Evolutionary conservation across 1,284 basidiomycete genomes (phyloP).

Genomic region (Chalciporus sp.): DNA sequence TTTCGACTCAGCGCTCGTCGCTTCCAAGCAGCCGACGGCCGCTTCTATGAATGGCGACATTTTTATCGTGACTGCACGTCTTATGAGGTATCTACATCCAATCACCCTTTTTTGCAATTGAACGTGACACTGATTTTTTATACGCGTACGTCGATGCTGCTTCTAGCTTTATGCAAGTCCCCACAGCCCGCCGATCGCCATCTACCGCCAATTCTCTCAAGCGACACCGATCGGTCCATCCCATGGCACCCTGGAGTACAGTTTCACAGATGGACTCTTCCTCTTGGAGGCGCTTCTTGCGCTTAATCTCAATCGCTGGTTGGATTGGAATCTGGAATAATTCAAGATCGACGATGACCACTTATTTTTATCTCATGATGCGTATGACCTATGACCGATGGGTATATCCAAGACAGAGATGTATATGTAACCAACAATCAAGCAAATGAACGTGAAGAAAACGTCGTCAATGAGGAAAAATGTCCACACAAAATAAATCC

Average conservation of each 20-base stretch:
- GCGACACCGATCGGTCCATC: conserved; percentile 62
- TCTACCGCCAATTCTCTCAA: conserved; percentile 55
- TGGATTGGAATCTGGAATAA: conserved; percentile 57
- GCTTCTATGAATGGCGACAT: conserved; percentile 64
- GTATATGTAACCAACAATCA: conserved; percentile 17
- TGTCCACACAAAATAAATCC: conserved; percentile 21
- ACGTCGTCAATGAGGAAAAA: conserved; percentile 15
- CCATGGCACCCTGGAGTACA: conserved; percentile 63
- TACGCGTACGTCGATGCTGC: conserved; percentile 1
- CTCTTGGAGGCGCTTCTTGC: conserved; percentile 65
- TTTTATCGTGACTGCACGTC: conserved; percentile 44
- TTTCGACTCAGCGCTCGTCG: conserved; percentile 50
- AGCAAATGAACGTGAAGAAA: conserved; percentile 16
- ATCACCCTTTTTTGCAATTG: background rate
- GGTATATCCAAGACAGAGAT: conserved; percentile 24
- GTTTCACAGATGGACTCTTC: conserved; percentile 59
- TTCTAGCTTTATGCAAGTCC: conserved; percentile 50
- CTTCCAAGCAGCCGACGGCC: conserved; percentile 56
- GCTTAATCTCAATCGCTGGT: conserved; percentile 72
- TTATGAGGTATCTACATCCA: conserved; percentile 53
- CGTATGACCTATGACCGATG: conserved; percentile 37
- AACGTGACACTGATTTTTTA: background rate
- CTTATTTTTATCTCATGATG: conserved; percentile 39
- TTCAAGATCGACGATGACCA: conserved; percentile 21
- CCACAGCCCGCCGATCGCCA: conserved; percentile 50